Evolutionary conservation across 176 grass and related monocot genomes (phyloP).

Genomic region (Thalia dealbata): DNA sequence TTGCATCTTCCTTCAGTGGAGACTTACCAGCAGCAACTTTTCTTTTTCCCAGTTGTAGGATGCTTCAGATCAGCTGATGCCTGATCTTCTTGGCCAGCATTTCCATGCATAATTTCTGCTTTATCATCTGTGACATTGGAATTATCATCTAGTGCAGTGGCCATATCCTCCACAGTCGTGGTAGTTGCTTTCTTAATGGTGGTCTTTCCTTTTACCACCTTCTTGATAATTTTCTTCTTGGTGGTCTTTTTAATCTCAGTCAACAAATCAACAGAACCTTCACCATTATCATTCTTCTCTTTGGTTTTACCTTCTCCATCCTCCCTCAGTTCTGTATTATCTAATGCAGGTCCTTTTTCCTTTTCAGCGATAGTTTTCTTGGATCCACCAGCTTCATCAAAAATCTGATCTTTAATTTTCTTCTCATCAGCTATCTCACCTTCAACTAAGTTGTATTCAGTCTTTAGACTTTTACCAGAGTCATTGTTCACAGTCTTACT

Average conservation of each 20-base stretch:
- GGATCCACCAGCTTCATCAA: conserved; percentile 19
- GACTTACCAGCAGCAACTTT: conserved; percentile 20
- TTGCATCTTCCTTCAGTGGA: conserved; percentile 23
- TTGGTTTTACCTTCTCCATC: background rate
- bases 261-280: conserved; percentile 24
- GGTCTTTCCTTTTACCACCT: conserved; percentile 64
- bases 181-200: conserved; percentile 40
- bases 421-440: conserved; percentile 24
- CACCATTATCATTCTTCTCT: conserved; percentile 25
- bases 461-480: conserved; percentile 21
- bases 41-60: conserved; percentile 1
- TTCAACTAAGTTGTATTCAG: conserved; percentile 18
- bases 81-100: conserved; percentile 9
- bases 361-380: conserved; percentile 20
- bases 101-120: background rate
- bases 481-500: conserved; percentile 15
- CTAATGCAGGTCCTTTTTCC: conserved; percentile 13
- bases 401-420: conserved; percentile 20
- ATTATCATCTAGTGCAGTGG: conserved; percentile 10
- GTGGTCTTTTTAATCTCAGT: conserved; percentile 41
- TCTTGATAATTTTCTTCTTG: conserved; percentile 92
- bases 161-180: conserved; percentile 20
- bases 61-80: background rate
- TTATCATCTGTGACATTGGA: background rate
- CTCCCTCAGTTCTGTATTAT: conserved; percentile 19